These are phyloP conservation scores for Lichtheimia hyalospora DNA, from an alignment of 371 early-diverging fungal species.

Conservation along the genomic window DNA sequence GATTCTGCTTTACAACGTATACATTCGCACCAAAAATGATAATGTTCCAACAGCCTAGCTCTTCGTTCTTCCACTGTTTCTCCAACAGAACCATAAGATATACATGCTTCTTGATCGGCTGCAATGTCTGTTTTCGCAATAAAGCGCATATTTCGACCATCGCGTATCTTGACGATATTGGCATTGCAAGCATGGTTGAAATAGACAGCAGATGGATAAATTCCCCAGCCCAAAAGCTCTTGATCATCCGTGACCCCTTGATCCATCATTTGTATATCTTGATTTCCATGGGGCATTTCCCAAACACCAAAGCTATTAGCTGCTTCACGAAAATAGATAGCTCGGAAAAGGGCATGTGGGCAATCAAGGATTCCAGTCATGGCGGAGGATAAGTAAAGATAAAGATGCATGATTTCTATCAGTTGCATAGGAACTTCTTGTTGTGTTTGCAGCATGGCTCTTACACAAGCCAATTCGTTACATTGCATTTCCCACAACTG, in stretches of 20 bases:
- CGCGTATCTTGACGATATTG: conserved; percentile 58
- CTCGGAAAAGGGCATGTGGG: conserved; percentile 45
- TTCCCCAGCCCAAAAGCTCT: conserved; percentile 63
- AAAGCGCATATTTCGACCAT: conserved; percentile 56
- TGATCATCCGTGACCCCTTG: conserved; percentile 34
- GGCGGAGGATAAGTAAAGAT: conserved; percentile 18
- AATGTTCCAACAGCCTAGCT: conserved; percentile 52
- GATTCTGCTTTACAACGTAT: conserved; percentile 44
- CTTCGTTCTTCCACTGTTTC: conserved; percentile 42
- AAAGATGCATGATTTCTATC: conserved; percentile 26
- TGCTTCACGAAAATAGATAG: conserved; percentile 60
- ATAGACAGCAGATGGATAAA: conserved; percentile 72
- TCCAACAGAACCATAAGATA: conserved; percentile 65
- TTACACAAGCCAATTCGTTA: conserved; percentile 32
- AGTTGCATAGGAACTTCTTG: conserved; percentile 14
- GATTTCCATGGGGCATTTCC: conserved; percentile 36
- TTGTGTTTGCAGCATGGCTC: background rate
- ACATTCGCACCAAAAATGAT: conserved; percentile 75
- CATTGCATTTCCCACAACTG: conserved; percentile 28
- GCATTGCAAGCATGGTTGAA: conserved; percentile 84
- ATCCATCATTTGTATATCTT: background rate
- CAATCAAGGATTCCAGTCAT: conserved; percentile 9
- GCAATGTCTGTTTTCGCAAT: conserved; percentile 48
- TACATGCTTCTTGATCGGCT: conserved; percentile 67
- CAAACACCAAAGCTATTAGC: conserved; percentile 72